These are phyloP conservation scores for Clausena lansium DNA, from an alignment of 345 rosid genomes.

Conservation along the genomic window DNA sequence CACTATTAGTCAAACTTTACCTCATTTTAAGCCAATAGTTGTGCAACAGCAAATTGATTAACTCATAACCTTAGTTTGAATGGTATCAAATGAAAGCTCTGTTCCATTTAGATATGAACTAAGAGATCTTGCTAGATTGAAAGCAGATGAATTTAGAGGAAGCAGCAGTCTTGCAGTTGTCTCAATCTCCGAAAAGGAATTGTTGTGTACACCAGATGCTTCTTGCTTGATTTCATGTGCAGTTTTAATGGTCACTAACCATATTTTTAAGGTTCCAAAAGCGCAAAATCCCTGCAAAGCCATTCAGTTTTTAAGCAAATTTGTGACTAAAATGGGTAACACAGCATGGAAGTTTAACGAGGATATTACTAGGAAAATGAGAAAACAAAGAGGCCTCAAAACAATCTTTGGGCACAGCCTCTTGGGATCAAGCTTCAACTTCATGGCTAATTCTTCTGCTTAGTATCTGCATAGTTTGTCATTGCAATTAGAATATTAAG, in stretches of 20 bases:
- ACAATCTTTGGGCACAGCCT: slow-evolving; percentile 17
- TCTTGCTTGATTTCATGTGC: slow-evolving; percentile 6
- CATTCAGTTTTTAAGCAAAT: neutral
- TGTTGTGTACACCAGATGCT: neutral
- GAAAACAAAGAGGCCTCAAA: slow-evolving; percentile 21
- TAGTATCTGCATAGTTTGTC: neutral
- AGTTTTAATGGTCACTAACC: slow-evolving; percentile 14
- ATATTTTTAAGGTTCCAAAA: slow-evolving; percentile 14
- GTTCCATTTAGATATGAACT: slow-evolving; percentile 33
- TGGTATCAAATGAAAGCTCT: slow-evolving; percentile 26
- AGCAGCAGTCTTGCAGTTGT: slow-evolving; percentile 28
- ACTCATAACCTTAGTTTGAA: slow-evolving; percentile 26
- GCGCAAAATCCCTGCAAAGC: slow-evolving; percentile 26
- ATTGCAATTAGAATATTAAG: neutral
- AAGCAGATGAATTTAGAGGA: slow-evolving; percentile 31
- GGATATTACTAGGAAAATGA: slow-evolving; percentile 20
- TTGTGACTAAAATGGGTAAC: neutral
- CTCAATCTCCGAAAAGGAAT: slow-evolving; percentile 18
- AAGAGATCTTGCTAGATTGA: slow-evolving; percentile 29
- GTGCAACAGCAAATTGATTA: neutral
- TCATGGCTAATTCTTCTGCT: slow-evolving; percentile 17
- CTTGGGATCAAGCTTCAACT: slow-evolving; percentile 18
- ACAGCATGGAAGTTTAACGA: too few relatives aligned
- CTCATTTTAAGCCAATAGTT: neutral
- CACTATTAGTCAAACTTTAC: neutral